Percentiles rank a stretch among this genome's conserved stretches.
Evolutionary conservation across 2,329 filamentous ascomycete species (phyloP).

Genomic region (Curvularia verruculosa): DNA sequence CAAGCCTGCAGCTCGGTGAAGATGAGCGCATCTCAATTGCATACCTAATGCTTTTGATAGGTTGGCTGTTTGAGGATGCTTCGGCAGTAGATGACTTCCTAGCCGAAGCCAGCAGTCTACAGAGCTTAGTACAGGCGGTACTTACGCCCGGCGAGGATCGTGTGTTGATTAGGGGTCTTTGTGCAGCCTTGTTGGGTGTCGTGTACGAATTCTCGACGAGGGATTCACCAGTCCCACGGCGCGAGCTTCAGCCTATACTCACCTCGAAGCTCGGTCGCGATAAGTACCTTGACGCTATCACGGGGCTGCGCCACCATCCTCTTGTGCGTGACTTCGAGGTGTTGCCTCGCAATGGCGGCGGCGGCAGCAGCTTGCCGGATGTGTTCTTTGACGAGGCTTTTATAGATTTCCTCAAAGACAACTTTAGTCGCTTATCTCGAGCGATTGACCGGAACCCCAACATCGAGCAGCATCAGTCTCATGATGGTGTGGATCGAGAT

Average conservation of each 20-base stretch:
- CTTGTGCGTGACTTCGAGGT: constrained; percentile 90
- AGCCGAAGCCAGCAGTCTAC: constrained; percentile 88
- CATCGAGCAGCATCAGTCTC: constrained; percentile 81
- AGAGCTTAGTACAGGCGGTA: constrained; percentile 79
- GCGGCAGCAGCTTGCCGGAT: constrained; percentile 67
- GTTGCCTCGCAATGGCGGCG: constrained; percentile 66
- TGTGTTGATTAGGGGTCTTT: constrained; percentile 77
- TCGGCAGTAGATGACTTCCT: constrained; percentile 93
- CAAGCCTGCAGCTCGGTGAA: constrained; percentile 74
- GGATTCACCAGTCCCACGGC: constrained; percentile 86
- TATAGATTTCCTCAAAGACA: constrained; percentile 94
- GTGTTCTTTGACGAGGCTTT: constrained; percentile 87
- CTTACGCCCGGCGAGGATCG: constrained; percentile 60
- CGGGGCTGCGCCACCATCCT: constrained; percentile 76
- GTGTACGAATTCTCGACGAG: constrained; percentile 98
- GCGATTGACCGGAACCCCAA: constrained; percentile 91
- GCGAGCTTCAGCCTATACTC: constrained; percentile 80
- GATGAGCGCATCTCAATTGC: constrained; percentile 82
- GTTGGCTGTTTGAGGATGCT: constrained; percentile 91
- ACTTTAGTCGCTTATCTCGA: constrained; percentile 82
- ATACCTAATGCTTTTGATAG: constrained; percentile 85
- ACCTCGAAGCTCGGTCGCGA: constrained; percentile 80
- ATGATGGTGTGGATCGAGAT: constrained; percentile 92
- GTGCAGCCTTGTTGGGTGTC: constrained; percentile 82
- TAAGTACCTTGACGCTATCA: constrained; percentile 82